Conservation (phyloP, 2,329 filamentous ascomycete genomes). For the Huntiella decipiens region DNA sequence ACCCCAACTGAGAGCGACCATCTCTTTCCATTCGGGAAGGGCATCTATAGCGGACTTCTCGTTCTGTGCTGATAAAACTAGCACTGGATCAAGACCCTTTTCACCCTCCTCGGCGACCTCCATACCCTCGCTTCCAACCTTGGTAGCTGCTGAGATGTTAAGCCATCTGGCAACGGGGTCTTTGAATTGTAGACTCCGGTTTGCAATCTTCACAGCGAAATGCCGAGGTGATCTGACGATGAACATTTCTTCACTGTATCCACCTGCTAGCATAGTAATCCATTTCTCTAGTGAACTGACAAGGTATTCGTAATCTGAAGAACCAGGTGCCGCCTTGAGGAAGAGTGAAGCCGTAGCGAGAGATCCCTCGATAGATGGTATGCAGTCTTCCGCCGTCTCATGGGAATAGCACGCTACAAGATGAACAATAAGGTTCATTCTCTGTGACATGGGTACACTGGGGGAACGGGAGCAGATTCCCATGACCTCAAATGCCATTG, state of each 20-base stretch:
- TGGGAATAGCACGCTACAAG: slow-evolving; percentile 24
- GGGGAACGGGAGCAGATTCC: no score
- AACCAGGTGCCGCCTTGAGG: slow-evolving; percentile 20
- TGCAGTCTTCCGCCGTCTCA: slow-evolving; percentile 56
- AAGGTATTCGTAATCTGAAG: slow-evolving; percentile 1
- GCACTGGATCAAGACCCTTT: slow-evolving; percentile 61
- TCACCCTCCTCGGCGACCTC: slow-evolving; percentile 66
- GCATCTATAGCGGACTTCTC: slow-evolving; percentile 16
- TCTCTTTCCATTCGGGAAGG: slow-evolving; percentile 32
- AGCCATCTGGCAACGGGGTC: slow-evolving; percentile 75
- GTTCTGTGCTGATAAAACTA: slow-evolving; percentile 27
- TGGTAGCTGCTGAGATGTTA: slow-evolving; percentile 60
- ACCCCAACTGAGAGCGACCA: slow-evolving; percentile 31
- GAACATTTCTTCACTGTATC: no score
- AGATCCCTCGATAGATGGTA: slow-evolving; percentile 76
- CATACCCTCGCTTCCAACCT: slow-evolving; percentile 48
- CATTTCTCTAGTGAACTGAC: no score
- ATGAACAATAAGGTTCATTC: no score
- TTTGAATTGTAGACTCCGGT: slow-evolving; percentile 63
- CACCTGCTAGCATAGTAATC: no score
- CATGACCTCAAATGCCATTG: no score
- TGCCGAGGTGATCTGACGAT: slow-evolving; percentile 30
- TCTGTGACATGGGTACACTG: no score
- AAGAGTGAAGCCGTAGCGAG: slow-evolving; percentile 48
- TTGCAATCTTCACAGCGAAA: slow-evolving; percentile 73